phyloP scores from a whole-genome alignment of 2,329 filamentous ascomycete genomes.

The Chrysoporthe austroafricana region DNA sequence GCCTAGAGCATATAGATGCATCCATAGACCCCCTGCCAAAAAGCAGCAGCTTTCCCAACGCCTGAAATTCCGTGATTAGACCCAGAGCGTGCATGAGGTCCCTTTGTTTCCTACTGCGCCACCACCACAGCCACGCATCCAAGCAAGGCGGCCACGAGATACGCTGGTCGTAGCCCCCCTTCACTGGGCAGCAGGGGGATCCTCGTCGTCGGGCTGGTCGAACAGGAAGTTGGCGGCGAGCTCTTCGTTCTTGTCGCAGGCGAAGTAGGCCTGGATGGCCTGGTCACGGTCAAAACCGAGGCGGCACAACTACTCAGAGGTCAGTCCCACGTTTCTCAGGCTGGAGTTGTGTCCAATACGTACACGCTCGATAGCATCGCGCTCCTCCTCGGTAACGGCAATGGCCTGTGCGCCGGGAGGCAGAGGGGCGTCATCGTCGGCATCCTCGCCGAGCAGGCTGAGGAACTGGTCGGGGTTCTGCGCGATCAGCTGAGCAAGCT shows the following conservation, averaged over 20 bases:
- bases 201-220: slow-evolving; percentile 90
- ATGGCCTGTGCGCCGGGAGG: slow-evolving; percentile 90
- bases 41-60: slow-evolving; percentile 16
- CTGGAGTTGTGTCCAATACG: slow-evolving; percentile 39
- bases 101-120: slow-evolving; percentile 2
- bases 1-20: slow-evolving; percentile 12
- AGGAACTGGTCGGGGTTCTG: slow-evolving; percentile 93
- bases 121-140: not conserved
- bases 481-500: slow-evolving; percentile 89
- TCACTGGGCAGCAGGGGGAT: slow-evolving; percentile 52
- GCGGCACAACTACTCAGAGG: slow-evolving; percentile 72
- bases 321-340: slow-evolving; percentile 21
- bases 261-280: slow-evolving; percentile 98
- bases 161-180: slow-evolving; percentile 22
- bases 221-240: slow-evolving; percentile 97
- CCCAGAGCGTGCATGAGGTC: not conserved
- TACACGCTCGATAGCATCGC: slow-evolving; percentile 95
- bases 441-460: slow-evolving; percentile 84
- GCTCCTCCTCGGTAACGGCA: slow-evolving; percentile 91
- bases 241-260: slow-evolving; percentile 99
- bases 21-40: slow-evolving; percentile 1
- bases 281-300: slow-evolving; percentile 92
- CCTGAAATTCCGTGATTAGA: slow-evolving; percentile 8
- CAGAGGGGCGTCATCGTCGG: slow-evolving; percentile 79
- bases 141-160: slow-evolving; percentile 1